Conservation (phyloP, 768 basidiomycete species). For the Stropharia rugosoannulata region DNA sequence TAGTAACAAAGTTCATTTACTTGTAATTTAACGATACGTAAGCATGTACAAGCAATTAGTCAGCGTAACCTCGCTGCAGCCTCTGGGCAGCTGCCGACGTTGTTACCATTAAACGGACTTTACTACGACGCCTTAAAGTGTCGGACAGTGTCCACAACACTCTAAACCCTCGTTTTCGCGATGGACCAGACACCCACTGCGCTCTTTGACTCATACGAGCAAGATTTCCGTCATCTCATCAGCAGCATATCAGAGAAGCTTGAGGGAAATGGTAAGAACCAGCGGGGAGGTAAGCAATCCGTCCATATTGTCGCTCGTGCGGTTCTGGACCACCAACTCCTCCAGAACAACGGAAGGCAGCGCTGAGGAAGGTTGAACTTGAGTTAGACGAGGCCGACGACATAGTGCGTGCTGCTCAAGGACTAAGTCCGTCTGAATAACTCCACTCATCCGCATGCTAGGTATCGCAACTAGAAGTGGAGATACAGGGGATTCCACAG, state of each 20-base stretch:
- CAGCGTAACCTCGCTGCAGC: too few species aligned
- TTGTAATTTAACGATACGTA: too few species aligned
- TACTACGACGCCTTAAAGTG: too few species aligned
- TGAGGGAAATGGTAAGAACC: constrained; percentile 63
- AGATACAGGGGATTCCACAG: constrained; percentile 88
- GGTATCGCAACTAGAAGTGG: constrained; percentile 94
- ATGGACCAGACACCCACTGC: constrained; percentile 71
- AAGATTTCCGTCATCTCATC: constrained; percentile 78
- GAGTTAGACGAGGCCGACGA: constrained; percentile 95
- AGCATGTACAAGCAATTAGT: too few species aligned
- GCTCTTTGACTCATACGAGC: constrained; percentile 80
- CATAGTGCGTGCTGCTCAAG: constrained; percentile 53
- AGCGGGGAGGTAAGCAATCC: constrained; percentile 61
- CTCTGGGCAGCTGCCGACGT: too few species aligned
- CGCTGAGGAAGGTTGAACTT: constrained; percentile 78
- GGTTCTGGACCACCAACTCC: neutral
- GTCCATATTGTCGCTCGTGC: neutral
- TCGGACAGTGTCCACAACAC: too few species aligned
- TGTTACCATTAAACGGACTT: too few species aligned
- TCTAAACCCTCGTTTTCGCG: too few species aligned
- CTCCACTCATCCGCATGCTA: constrained; percentile 26
- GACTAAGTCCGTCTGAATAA: neutral
- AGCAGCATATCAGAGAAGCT: constrained; percentile 72
- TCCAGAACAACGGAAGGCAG: constrained; percentile 78
- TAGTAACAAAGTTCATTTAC: too few species aligned